Evolutionary conservation across 306 rosid species (phyloP), one percentile per base, ranked within the genome.

Genomic region (Amphicarpaea edgeworthii): DNA sequence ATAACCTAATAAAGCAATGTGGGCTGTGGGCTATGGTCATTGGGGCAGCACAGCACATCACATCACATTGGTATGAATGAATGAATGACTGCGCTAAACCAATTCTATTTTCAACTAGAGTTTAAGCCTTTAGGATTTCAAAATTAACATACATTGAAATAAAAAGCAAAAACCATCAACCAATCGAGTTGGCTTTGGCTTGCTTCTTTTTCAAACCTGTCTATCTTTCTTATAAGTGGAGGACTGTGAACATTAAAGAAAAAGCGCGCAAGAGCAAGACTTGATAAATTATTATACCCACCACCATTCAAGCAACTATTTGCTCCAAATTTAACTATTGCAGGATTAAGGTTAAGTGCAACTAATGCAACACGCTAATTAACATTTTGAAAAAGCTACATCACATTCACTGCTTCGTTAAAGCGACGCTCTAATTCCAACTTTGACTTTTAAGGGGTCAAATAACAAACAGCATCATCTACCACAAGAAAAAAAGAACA

Each of bases 291-390:
- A 42, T 62, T 28, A 55, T 55, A 23, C 17, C 85, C 82, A 28
- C 65, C 73, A 70, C 72, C 72, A 80, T 65, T 76, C 79, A 79
- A 71, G 79, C 81, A 83, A 72, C 67, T 37, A n/a, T 64, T 70
- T 43, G 55, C 85, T 76, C 73, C 40, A 70, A 50, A 63, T 40
- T 81, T 11, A 63, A 68, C 53, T 8, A 54, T n/a, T n/a, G n/a
- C 57, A 70, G 17, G 12, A 34, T 81, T 12, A 42, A 59, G 80
- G 65, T 81, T 12, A 42, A 59, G 80, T 58, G 68, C 69, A 60
- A 17, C 0, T 32, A 37, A 63, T 26, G 41, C 53, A 30, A 47
- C 41, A 49, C n/a, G n/a, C n/a, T 26, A 24, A 40, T 15, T 15
- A 32, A 14, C 67, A 34, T 12, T 61, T 72, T 40, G 1, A 15